Evolutionary conservation across 176 grass and related monocot species (phyloP).

Genomic region (Pharus latifolius): DNA sequence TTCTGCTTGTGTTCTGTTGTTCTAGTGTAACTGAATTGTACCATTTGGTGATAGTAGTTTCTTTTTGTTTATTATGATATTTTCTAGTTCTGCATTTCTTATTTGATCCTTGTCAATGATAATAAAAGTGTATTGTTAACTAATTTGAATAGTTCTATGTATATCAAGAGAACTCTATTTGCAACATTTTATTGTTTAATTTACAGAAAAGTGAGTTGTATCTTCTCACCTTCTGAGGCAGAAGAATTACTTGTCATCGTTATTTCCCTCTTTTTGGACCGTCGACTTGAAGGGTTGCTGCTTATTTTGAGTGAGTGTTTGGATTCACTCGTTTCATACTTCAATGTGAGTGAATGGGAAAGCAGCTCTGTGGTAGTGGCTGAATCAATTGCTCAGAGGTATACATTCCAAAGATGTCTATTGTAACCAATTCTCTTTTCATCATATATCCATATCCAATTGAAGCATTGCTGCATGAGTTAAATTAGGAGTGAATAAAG

Average conservation of each 20-base stretch:
- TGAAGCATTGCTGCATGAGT: not conserved
- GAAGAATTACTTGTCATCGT: conserved; percentile 64
- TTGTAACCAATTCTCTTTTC: not conserved
- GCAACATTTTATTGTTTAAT: conserved; percentile 5
- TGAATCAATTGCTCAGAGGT: conserved; percentile 53
- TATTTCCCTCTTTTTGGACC: conserved; percentile 66
- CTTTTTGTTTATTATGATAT: not conserved
- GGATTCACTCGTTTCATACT: conserved; percentile 58
- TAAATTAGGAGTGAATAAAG: not conserved
- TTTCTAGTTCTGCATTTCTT: not conserved
- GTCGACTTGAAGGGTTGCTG: conserved; percentile 47
- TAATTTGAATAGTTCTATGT: not conserved
- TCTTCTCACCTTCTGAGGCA: conserved; percentile 64
- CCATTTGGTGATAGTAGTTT: not conserved
- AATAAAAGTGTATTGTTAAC: not conserved
- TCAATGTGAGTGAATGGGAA: conserved; percentile 58
- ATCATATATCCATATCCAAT: not conserved
- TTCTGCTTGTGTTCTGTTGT: not conserved
- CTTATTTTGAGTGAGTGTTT: conserved; percentile 56
- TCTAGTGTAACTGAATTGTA: not conserved
- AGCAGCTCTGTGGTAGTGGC: conserved; percentile 47
- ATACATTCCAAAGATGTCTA: not conserved
- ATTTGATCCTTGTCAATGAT: not conserved
- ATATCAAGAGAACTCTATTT: not conserved
- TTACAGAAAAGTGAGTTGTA: conserved; percentile 41